Evolutionary conservation across 257 asterid genomes (phyloP).

Genomic region (Solanum sejunctum): DNA sequence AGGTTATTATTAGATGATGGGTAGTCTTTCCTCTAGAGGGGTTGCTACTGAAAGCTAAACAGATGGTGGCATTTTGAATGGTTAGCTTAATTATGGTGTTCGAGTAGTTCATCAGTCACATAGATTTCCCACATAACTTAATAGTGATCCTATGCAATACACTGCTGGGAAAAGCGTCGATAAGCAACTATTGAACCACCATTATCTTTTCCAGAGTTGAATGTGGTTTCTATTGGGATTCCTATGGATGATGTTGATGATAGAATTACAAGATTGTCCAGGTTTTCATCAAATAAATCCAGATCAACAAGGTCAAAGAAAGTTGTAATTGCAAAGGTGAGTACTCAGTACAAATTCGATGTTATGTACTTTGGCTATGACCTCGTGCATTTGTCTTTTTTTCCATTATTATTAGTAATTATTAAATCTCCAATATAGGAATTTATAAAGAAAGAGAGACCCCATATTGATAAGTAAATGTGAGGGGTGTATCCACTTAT

Average conservation of each 20-base stretch:
- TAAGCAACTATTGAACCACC: too few relatives aligned
- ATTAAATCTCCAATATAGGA: neutral
- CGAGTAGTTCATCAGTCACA: too few relatives aligned
- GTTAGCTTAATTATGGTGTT: too few relatives aligned
- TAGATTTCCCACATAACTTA: too few relatives aligned
- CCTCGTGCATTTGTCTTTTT: neutral
- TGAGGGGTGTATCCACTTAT: neutral
- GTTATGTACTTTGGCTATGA: neutral
- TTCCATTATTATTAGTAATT: neutral
- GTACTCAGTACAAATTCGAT: neutral
- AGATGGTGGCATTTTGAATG: too few relatives aligned
- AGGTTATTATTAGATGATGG: too few relatives aligned
- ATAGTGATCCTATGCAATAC: too few relatives aligned
- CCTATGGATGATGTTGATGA: constrained; percentile 45
- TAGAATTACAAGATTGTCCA: constrained; percentile 80
- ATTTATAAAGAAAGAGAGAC: neutral
- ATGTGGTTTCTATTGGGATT: constrained; percentile 18
- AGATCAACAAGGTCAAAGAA: constrained; percentile 71
- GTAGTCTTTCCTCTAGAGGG: too few relatives aligned
- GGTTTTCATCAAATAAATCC: constrained; percentile 67
- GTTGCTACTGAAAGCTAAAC: too few relatives aligned
- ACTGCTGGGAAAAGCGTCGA: too few relatives aligned
- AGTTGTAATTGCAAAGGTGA: constrained; percentile 70
- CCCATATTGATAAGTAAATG: neutral
- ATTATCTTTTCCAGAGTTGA: constrained; percentile 55